A percentile compares a stretch with the other conserved stretches of the same genome.
These are phyloP conservation scores for Paxillus involutus DNA, from an alignment of 768 basidiomycete species.

Conservation along the genomic window DNA sequence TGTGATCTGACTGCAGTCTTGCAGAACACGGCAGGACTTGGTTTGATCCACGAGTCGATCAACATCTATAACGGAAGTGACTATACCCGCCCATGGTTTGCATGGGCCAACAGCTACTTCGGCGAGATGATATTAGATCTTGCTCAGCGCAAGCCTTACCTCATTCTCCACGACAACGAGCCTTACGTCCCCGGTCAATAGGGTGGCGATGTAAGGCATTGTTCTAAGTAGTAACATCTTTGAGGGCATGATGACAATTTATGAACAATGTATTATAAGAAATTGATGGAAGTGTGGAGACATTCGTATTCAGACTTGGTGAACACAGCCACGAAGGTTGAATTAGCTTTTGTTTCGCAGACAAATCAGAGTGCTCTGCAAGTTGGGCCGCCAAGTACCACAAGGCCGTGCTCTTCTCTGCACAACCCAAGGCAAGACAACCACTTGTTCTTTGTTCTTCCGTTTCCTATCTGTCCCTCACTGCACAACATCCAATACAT, in stretches of 20 bases:
- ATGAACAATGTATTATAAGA: not conserved
- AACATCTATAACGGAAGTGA: constrained; percentile 54
- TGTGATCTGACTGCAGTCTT: not conserved
- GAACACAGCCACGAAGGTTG: not conserved
- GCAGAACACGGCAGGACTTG: constrained; percentile 72
- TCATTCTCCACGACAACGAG: constrained; percentile 57
- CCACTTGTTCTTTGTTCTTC: constrained; percentile 4
- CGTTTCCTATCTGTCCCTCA: not conserved
- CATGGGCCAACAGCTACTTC: constrained; percentile 84
- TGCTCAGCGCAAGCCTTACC: constrained; percentile 67
- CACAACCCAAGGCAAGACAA: constrained; percentile 15
- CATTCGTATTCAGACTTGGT: not conserved
- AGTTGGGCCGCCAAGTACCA: too few relatives aligned
- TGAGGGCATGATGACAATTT: not conserved
- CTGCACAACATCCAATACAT: constrained; percentile 34
- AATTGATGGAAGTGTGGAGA: too few relatives aligned
- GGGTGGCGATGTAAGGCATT: not conserved
- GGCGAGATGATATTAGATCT: constrained; percentile 81
- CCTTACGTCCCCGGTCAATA: constrained; percentile 57
- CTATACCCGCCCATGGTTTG: constrained; percentile 78
- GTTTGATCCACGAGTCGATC: constrained; percentile 77
- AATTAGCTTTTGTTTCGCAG: not conserved
- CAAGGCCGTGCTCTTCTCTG: not conserved
- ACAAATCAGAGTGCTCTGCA: not conserved
- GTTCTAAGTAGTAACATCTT: not conserved